Evolutionary conservation across 164 flowering plant species (phyloP).

Genomic region (Macadamia tetraphylla): DNA sequence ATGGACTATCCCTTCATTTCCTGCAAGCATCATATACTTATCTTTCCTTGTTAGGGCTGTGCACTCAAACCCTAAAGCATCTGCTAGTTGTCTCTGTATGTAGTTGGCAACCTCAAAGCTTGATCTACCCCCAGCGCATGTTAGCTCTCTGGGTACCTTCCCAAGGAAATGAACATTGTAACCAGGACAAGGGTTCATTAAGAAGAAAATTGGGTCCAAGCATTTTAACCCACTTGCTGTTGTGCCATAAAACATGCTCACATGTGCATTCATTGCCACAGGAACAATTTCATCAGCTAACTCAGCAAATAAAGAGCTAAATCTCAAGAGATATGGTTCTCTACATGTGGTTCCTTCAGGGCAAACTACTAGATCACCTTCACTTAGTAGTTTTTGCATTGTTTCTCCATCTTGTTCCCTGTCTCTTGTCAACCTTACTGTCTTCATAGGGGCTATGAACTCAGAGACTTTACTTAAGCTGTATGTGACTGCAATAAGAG

Average conservation of each 20-base stretch:
- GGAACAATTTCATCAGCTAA: conserved; percentile 8
- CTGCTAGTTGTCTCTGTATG: conserved; percentile 17
- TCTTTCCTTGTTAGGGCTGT: conserved; percentile 14
- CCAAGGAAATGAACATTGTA: conserved; percentile 13
- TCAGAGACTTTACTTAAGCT: neutral
- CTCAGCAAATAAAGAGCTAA: conserved; percentile 14
- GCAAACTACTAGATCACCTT: conserved; percentile 7
- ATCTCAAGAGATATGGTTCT: conserved; percentile 8
- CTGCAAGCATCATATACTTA: conserved; percentile 15
- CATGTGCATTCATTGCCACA: conserved; percentile 3
- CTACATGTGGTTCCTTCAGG: conserved; percentile 11
- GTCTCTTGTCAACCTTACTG: neutral
- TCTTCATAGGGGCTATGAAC: neutral
- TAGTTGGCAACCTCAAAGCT: conserved; percentile 19
- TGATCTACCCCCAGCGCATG: conserved; percentile 9
- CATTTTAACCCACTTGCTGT: conserved; percentile 7
- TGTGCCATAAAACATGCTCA: conserved; percentile 8
- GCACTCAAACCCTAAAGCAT: conserved; percentile 15
- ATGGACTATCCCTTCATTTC: conserved; percentile 2
- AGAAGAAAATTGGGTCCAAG: conserved; percentile 9
- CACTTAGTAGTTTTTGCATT: neutral
- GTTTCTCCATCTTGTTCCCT: neutral
- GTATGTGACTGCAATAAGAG: neutral
- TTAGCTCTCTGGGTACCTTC: neutral
- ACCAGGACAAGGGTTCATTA: conserved; percentile 11